These are phyloP conservation scores for Echium plantagineum DNA, from an alignment of 257 asterid genomes.

Conservation along the genomic window DNA sequence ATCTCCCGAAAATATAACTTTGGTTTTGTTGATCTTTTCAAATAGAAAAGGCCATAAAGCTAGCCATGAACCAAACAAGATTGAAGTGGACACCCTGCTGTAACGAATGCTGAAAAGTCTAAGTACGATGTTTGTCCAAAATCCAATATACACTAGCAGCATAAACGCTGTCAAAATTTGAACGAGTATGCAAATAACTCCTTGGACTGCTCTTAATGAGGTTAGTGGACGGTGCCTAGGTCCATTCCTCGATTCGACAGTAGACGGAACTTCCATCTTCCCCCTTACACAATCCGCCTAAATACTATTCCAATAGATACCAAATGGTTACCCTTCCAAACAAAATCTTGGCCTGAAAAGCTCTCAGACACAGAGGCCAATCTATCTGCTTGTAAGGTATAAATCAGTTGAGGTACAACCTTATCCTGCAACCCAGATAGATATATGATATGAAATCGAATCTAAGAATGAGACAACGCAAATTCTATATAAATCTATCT, in stretches of 20 bases:
- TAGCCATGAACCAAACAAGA: slow-evolving; percentile 70
- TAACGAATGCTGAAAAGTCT: slow-evolving; percentile 47
- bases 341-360: not conserved
- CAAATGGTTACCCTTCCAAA: too few species aligned
- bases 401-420: not conserved
- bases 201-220: slow-evolving; percentile 36
- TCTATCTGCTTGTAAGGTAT: too few species aligned
- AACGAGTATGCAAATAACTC: slow-evolving; percentile 48
- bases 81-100: slow-evolving; percentile 54
- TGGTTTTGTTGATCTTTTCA: slow-evolving; percentile 65
- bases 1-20: slow-evolving; percentile 78
- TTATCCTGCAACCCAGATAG: not conserved
- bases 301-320: not conserved
- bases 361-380: not conserved
- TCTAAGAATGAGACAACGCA: not conserved
- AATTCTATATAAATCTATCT: too few species aligned
- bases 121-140: slow-evolving; percentile 47
- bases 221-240: slow-evolving; percentile 56
- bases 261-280: slow-evolving; percentile 30
- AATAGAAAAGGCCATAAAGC: slow-evolving; percentile 89
- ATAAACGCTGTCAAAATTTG: slow-evolving; percentile 63
- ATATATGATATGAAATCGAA: not conserved
- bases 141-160: slow-evolving; percentile 52
- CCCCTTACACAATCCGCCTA: not conserved
- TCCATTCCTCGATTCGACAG: slow-evolving; percentile 19